Conservation (phyloP, 768 basidiomycete species). For the Sporobolomyces roseus region DNA sequence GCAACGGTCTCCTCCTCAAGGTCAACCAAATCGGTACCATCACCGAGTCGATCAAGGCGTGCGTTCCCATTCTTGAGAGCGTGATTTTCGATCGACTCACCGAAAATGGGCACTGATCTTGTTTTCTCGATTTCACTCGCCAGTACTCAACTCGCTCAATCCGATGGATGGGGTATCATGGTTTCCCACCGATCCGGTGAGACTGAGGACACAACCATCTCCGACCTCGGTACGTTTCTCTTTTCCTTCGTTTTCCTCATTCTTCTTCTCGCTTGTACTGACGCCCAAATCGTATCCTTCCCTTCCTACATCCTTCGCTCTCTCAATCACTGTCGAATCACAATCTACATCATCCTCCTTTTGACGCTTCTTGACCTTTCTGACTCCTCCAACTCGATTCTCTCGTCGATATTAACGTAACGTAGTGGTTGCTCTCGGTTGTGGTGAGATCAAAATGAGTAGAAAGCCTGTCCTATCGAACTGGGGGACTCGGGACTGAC, state of each 20-base stretch:
- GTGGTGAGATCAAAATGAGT: neutral
- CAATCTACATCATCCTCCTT: too few species aligned
- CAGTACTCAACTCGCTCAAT: conserved; percentile 91
- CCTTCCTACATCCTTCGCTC: too few species aligned
- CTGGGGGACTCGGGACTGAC: too few species aligned
- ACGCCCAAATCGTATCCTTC: too few species aligned
- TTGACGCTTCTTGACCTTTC: too few species aligned
- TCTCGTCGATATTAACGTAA: too few species aligned
- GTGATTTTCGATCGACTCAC: neutral
- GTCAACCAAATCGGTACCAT: conserved; percentile 99
- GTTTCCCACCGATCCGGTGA: conserved; percentile 98
- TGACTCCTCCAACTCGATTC: too few species aligned
- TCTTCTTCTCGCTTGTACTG: conserved; percentile 78
- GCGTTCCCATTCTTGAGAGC: conserved; percentile 48
- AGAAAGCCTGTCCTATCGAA: too few species aligned
- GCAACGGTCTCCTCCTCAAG: conserved; percentile 97
- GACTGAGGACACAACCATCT: conserved; percentile 60
- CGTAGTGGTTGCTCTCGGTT: neutral
- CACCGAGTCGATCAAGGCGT: conserved; percentile 94
- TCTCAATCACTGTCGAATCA: too few species aligned
- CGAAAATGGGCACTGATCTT: neutral
- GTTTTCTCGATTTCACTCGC: neutral
- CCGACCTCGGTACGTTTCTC: conserved; percentile 16
- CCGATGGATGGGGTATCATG: conserved; percentile 98
- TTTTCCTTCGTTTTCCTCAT: conserved; percentile 52